Evolutionary conservation across 495 filamentous ascomycete species (phyloP), one percentile per base, ranked within the genome.

Genomic region (Xylaria scruposa): DNA sequence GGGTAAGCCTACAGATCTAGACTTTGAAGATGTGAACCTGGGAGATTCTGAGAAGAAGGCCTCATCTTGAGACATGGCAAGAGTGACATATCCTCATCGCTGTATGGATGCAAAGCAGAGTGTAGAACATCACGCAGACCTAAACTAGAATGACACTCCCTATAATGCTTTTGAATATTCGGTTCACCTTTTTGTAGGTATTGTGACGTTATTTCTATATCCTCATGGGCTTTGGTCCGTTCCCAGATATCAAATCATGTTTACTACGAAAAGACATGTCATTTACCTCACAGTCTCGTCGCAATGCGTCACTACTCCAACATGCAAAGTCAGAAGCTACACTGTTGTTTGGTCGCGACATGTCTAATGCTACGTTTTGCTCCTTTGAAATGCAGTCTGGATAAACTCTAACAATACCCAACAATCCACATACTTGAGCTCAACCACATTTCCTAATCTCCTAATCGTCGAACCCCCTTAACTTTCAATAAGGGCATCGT

Each of bases 11-110:
- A 68, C 70, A 7, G 51, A 71, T 5, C 31, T n/a, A 13, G 70
- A 54, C 21, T 74, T 78, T 31, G 70, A 79, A 46, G 77, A 79
- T 44, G 73, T 71, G 17, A 68, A 73, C 31, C 61, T 73, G 24
- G 66, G 61, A 51, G 66, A 70, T 62, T 73, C 73, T 42, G 71
- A 70, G 58, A 68, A 59, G 33, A 67, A 58, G 44, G 70, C 70
- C 51, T 68, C 75, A 70, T 68, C 74, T 51, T 75, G 70, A 74
- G 62, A 54, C 62, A 21, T 15, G 17, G 38, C 40, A 49, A 26
- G 44, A 63, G 33, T 15, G 17, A 47, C 26, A 15, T 21, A 42
- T 0, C 31, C n/a, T 53, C 56, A 3, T 40, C 21, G n/a, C 31
- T 70, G 46, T 33, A 51, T 26, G 19, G 26, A 26, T 58, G 24